Base-by-base conservation (phyloP, 805 yeast species). In the Metschnikowia corniflorae region DNA sequence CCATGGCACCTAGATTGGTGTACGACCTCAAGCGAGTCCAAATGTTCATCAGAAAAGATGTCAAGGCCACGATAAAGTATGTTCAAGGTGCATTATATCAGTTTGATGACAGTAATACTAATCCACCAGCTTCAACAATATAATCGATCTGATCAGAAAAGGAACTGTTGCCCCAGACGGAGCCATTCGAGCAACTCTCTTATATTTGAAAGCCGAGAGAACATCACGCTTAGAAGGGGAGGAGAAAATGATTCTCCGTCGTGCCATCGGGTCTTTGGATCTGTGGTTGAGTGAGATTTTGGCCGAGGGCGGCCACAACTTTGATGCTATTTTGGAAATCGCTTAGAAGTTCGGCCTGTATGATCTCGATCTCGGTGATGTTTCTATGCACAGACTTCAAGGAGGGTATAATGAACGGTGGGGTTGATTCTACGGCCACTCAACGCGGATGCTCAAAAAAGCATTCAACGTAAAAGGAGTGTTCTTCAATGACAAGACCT, bases 1-100 rank as follows among this genome's bases (percentile, higher is more conserved):
- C 17, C 7, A 19, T 23, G 16, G 29, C 40, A 13, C 18, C 33
- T 10, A 28, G 25, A 16, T 33, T 37, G 31, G 37, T 37, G 6
- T 29, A 37, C 15, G 41, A 37, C 16, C 41, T 37, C n/a, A n/a
- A n/a, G n/a, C n/a, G n/a, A n/a, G 28, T 37, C 21, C 35, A 26
- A 12, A 19, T 10, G 12, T 26, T 37, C 8, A 31, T 37, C 14
- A 13, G 19, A 23, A 31, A 31, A 13, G 40, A 37, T 16, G 10
- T 28, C 12, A 28, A 19, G 10, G 22, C 31, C 15, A 16, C 25
- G 9, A 17, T 27, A 12, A 31, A 36, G 40, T 37, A 37, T 16
- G 40, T 31, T 4, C n/a, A 10, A 6, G n/a, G 6, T 10, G 3
- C 5, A n/a, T n/a, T n/a, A n/a, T n/a, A n/a, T n/a, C n/a, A n/a